Percentiles rank a stretch among this genome's conserved stretches.
Evolutionary conservation across 2,329 filamentous ascomycete genomes (phyloP).

Genomic region (Ceratocystis alfenasii): DNA sequence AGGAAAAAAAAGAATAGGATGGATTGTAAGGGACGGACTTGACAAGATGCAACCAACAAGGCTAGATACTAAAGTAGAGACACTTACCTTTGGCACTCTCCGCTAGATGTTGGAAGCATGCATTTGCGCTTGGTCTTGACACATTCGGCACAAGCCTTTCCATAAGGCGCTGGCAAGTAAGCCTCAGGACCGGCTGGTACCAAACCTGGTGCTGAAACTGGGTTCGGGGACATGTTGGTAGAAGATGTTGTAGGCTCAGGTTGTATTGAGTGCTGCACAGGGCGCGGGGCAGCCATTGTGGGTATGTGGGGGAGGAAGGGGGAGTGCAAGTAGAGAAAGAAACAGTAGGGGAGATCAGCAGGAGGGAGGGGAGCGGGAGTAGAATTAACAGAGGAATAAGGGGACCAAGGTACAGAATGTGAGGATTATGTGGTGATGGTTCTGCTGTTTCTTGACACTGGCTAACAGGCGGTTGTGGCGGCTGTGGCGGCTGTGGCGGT

Average conservation of each 20-base stretch:
- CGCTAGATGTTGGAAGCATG: constrained; percentile 28
- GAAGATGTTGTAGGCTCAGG: neutral
- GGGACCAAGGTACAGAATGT: neutral
- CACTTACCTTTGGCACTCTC: constrained; percentile 30
- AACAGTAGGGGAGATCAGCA: neutral
- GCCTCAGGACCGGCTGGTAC: neutral
- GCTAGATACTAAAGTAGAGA: neutral
- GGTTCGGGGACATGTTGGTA: neutral
- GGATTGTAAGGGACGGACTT: neutral
- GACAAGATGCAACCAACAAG: neutral
- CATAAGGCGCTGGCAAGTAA: constrained; percentile 30
- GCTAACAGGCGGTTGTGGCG: neutral
- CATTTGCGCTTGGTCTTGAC: constrained; percentile 37
- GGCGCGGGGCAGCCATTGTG: neutral
- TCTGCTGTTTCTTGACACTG: neutral
- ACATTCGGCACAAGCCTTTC: constrained; percentile 34
- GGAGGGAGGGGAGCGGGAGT: neutral
- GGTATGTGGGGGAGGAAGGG: neutral
- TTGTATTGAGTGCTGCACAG: neutral
- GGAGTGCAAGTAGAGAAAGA: neutral
- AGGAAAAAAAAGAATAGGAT: neutral
- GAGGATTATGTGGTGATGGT: neutral
- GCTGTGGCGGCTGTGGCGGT: neutral
- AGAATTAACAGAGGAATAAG: neutral
- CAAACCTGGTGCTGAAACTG: neutral